Percentiles rank a stretch among this genome's conserved stretches.
phyloP scores from a whole-genome alignment of 139 green algal species.

The Tetratostichococcus sp. region DNA sequence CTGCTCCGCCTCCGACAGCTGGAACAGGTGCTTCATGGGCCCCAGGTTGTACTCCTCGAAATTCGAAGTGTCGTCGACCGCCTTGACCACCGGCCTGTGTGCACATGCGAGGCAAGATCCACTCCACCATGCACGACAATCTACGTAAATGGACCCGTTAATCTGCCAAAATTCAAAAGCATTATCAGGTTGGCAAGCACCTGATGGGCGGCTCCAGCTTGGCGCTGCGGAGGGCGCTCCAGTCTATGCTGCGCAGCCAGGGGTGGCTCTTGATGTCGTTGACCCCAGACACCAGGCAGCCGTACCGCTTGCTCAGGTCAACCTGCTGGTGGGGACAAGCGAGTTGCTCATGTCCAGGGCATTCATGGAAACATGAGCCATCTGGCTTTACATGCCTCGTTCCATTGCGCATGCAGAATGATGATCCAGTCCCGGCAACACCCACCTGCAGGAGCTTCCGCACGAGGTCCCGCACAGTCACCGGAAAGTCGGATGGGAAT shows the following conservation, averaged over 20 bases:
- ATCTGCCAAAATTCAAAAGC: too few species aligned
- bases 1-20: conserved; percentile 52
- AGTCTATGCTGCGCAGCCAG: conserved; percentile 62
- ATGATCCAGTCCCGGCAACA: too few species aligned
- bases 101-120: too few species aligned
- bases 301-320: conserved; percentile 37
- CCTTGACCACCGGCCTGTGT: conserved; percentile 39
- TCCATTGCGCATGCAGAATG: too few species aligned
- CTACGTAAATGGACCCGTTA: too few species aligned
- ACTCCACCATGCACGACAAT: too few species aligned
- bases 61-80: conserved; percentile 55
- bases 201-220: conserved; percentile 36
- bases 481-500: conserved; percentile 35
- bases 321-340: conserved; percentile 20
- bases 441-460: conserved; percentile 18
- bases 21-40: conserved; percentile 42
- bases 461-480: conserved; percentile 39
- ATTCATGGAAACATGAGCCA: too few species aligned
- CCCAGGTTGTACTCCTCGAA: conserved; percentile 68
- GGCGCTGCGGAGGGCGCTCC: conserved; percentile 7
- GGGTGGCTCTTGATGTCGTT: conserved; percentile 56
- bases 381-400: too few species aligned
- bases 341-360: too few species aligned
- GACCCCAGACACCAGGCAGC: conserved; percentile 35
- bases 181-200: too few species aligned